Evolutionary conservation across 139 green algal species (phyloP).

Genomic region (Chlorella vulgaris): DNA sequence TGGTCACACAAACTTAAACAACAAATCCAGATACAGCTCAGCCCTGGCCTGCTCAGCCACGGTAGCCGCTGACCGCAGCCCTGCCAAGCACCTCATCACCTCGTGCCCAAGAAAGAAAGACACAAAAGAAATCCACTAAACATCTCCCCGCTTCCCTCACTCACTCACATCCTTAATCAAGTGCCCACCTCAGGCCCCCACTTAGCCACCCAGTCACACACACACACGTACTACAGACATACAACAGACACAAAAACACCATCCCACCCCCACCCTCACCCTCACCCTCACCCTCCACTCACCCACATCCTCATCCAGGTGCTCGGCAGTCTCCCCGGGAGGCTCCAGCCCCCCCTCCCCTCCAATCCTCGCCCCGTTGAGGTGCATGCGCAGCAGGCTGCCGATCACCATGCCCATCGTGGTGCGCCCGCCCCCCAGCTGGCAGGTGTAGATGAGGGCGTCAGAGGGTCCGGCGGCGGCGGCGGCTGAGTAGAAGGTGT

Average conservation of each 20-base stretch:
- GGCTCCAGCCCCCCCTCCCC: background rate
- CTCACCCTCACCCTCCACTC: background rate
- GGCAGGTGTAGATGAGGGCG: conserved; percentile 91
- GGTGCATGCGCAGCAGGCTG: conserved; percentile 74
- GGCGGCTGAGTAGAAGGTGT: conserved; percentile 53
- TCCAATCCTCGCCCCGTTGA: conserved; percentile 38
- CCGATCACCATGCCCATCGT: conserved; percentile 92
- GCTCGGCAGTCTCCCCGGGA: background rate
- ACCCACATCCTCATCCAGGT: conserved; percentile 50
- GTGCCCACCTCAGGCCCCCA: background rate
- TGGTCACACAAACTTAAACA: no score
- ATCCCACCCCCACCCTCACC: background rate
- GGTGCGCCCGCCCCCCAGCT: conserved; percentile 88
- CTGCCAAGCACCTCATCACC: no score
- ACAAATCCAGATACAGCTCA: no score
- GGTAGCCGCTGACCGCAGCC: no score
- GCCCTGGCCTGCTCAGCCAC: no score
- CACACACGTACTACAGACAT: no score
- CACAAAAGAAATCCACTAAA: no score
- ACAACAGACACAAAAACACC: no score
- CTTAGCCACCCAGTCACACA: no score
- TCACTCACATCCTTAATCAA: background rate
- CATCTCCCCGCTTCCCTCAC: background rate
- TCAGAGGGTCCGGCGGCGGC: conserved; percentile 38
- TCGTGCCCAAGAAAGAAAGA: no score